Evolutionary conservation across 2,329 filamentous ascomycete genomes (phyloP), one percentile per base, ranked within the genome.

Genomic region (Zymoseptoria tritici): DNA sequence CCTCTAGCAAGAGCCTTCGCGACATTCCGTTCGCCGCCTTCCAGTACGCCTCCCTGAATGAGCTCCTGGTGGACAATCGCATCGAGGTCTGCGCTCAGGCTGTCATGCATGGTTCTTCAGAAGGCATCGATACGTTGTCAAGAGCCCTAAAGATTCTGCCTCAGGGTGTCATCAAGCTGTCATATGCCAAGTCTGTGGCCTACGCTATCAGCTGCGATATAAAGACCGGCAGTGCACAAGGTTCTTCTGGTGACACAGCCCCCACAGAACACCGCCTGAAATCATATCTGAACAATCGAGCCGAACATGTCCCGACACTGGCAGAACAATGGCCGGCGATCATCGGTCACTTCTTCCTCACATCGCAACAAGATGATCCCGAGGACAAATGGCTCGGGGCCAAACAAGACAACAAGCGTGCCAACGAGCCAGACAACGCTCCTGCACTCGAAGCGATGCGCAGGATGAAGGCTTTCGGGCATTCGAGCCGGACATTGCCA

Each of bases 21-120:
- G 80, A 84, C 3, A 89, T 99, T 54, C 93, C 94, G 0, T 96
- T 84, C 69, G 78, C 81, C n/a, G 89, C 94, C 1, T 99, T 99
- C 72, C 88, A 86, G 1, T 99, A 95, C 70, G 60, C 75, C 1
- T 84, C 76, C 16, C 80, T 97, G 1, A 72, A 79, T 19, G 85
- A 90, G 4, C 81, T 99, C 56, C 74, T 97, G 2, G 70, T 74
- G 5, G 85, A 89, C 60, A 84, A 89, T 5, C 85, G 91, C 70
- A 84, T 87, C 31, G 94, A 99, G 73, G 82, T 89, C 4, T 83
- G 88, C 19, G 91, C 88, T 0, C 83, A 97, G 61, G 84, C 93
- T 70, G 79, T 93, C 46, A 94, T 97, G 88, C 86, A 90, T 62
- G 85, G 84, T 0, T 86, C 90, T 64, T 83, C 88, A 31, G 77